Evolutionary conservation across 2,329 filamentous ascomycete genomes (phyloP).

Genomic region (Fusarium odoratissimum): DNA sequence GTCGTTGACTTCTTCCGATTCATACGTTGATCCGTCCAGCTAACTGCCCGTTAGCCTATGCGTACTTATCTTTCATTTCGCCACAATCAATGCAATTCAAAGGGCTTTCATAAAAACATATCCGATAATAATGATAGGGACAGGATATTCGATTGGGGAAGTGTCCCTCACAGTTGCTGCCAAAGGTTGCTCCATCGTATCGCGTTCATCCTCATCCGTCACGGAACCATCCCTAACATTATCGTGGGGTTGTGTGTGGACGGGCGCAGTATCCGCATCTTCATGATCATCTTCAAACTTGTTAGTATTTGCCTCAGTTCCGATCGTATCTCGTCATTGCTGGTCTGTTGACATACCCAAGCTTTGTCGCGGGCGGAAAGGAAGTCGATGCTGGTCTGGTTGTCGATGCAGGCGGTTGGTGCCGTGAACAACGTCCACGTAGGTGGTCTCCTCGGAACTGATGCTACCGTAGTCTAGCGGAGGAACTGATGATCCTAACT

Average conservation of each 20-base stretch:
- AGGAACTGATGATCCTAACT: neutral
- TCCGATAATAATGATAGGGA: neutral
- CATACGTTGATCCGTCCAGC: neutral
- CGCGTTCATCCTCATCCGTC: neutral
- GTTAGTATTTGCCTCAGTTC: neutral
- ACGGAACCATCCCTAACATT: neutral
- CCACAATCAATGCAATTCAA: neutral
- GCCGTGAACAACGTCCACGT: neutral
- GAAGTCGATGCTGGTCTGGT: neutral
- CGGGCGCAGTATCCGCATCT: neutral
- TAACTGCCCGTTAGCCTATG: conserved; percentile 9
- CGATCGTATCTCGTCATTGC: too few relatives aligned
- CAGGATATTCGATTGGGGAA: too few relatives aligned
- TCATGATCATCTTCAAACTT: neutral
- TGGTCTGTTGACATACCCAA: neutral
- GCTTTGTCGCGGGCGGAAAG: neutral
- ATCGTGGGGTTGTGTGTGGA: conserved; percentile 1
- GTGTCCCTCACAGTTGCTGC: conserved; percentile 18
- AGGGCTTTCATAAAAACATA: neutral
- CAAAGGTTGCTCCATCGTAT: neutral
- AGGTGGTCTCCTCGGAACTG: neutral
- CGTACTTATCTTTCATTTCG: neutral
- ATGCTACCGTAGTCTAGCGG: neutral
- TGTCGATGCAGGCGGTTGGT: neutral
- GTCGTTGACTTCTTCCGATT: conserved; percentile 2